These are phyloP conservation scores for Didymella exigua DNA, from an alignment of 2,329 filamentous ascomycete genomes.

Conservation along the genomic window DNA sequence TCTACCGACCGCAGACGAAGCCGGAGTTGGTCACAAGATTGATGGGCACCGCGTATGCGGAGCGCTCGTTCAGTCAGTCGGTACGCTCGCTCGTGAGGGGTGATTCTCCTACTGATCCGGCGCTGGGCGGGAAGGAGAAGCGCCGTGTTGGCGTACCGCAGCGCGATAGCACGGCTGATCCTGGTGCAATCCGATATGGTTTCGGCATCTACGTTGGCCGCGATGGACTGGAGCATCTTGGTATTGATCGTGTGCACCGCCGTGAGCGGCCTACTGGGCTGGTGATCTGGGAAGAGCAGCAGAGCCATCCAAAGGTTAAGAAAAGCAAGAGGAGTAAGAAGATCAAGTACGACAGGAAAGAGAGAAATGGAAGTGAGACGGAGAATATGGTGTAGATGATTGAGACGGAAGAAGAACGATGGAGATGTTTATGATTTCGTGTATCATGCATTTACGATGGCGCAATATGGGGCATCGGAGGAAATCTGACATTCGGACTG, in stretches of 20 bases:
- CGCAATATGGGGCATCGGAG: background rate
- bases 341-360: conserved; percentile 1
- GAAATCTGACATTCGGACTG: background rate
- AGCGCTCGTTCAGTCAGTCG: conserved; percentile 42
- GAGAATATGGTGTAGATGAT: conserved; percentile 10
- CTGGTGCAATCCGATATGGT: conserved; percentile 54
- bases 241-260: conserved; percentile 61
- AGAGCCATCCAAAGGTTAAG: background rate
- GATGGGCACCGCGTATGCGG: conserved; percentile 61
- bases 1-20: conserved; percentile 70
- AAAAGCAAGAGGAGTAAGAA: conserved; percentile 3
- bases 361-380: background rate
- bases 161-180: conserved; percentile 40
- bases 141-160: conserved; percentile 14
- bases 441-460: conserved; percentile 8
- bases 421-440: background rate
- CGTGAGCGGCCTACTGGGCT: conserved; percentile 42
- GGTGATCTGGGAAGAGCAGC: conserved; percentile 47
- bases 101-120: conserved; percentile 30
- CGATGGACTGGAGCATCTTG: conserved; percentile 65
- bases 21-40: conserved; percentile 72
- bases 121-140: conserved; percentile 25
- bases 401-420: background rate
- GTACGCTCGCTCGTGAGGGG: conserved; percentile 37
- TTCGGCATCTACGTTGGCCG: conserved; percentile 64